Base-by-base conservation (phyloP, 768 basidiomycete species). In the Podaxis sp. region DNA sequence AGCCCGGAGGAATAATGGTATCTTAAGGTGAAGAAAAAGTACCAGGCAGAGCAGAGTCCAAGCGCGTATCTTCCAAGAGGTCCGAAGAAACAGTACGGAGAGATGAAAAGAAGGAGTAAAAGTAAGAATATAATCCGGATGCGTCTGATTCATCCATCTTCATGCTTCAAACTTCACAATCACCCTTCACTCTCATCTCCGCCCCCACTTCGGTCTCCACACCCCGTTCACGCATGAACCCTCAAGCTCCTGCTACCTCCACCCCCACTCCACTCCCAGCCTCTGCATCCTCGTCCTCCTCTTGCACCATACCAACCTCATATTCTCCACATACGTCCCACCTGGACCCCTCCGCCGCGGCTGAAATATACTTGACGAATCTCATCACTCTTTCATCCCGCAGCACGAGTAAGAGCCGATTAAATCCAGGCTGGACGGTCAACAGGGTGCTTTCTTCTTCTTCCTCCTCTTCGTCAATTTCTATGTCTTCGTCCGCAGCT, bases 251-350 rank as follows among this genome's bases (percentile, higher is more conserved):
- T n/a, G 7, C 41, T 7, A 24, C 50, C 5, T 33, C 13, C 26
- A 53, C 22, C 11, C 30, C n/a, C 1, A n/a, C 22, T 22, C 24
- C 53, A 13, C 20, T 59, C 36, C 59, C 64, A 11, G 65, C 69
- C 37, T 71, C 76, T 4, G 72, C 77, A 1, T 82, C 83, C 0
- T 80, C 85, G 8, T 84, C 83, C 0, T 85, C 85, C 66, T 83
- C 82, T 69, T 90, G 84, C 24, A 93, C 72, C 79, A 90, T 86
- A 2, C 93, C 95, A 10, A 97, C 88, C 70, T 95, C 93, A 73
- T 90, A 98, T 76, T 99, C 96, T 3, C 88, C 89, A 65, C 88
- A 93, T 11, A 98, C 77, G 72, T 99, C 96, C 95, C 95, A 99
- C 58, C 96, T 80, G 30, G 93, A 95, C 8, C 95, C 93, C 56